Evolutionary conservation across 2,329 filamentous ascomycete genomes (phyloP), one percentile per base, ranked within the genome.

Genomic region (Talaromyces sp.): DNA sequence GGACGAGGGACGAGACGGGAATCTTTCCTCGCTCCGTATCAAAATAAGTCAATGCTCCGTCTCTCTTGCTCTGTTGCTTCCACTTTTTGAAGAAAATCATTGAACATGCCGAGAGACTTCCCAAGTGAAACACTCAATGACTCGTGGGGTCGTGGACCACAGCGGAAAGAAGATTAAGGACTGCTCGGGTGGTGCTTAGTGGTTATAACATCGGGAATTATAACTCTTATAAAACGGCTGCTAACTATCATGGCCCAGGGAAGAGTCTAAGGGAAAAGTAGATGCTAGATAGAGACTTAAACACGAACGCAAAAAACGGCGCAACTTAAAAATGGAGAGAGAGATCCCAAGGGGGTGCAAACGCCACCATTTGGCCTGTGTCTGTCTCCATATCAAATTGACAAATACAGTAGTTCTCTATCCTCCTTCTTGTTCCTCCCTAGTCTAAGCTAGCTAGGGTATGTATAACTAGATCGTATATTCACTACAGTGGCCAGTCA

Each of bases 101-200:
- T 48, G 21, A 48, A 33, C 28, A 48, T 28, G 28, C 28, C 45
- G 45, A 25, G 10, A 52, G 19, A 28, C 22, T 5, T 15, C 4
- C 11, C 35, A 52, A 25, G 35, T 52, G 48, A 52, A 39, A 52
- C 48, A 52, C 48, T 37, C 48, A 13, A 52, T 39, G 33, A 52
- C 48, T 52, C 48, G 48, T n/a, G 48, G 25, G 39, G 25, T 13
- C 48, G 48, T n/a, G 48, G 25, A 52, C 25, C 9, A 28, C 9
- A 39, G 35, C 48, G 17, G 33, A 39, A 39, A 52, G 8, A 19
- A 52, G 22, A 37, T 52, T 52, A 52, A 52, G 48, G 48, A 52
- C 48, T 52, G 33, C 19, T 22, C 48, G 19, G 48, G 13, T 37
- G 33, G n/a, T 22, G 21, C 15, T 28, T 52, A 52, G 35, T 11